Percentiles rank a stretch among this genome's conserved stretches.
phyloP scores from a whole-genome alignment of 352 stramenopile genomes.

The Pythium rishiriense region DNA sequence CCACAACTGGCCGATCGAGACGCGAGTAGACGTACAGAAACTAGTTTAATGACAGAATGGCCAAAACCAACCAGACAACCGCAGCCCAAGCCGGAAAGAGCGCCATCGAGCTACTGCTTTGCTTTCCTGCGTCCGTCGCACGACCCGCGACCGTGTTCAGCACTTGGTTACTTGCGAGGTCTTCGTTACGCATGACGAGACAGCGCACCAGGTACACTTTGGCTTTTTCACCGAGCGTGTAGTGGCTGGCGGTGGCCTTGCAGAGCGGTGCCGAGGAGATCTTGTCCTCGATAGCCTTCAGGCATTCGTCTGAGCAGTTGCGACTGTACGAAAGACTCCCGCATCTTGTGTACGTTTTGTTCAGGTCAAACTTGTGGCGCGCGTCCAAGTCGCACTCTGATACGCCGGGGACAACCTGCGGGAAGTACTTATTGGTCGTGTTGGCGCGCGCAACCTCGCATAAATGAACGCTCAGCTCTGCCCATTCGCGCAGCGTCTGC shows the following conservation, averaged over 20 bases:
- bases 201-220: neutral
- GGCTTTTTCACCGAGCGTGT: neutral
- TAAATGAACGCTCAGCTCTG: neutral
- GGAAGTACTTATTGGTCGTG: conserved; percentile 1
- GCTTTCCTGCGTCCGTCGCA: no score
- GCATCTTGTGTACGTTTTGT: no score
- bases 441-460: neutral
- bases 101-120: no score
- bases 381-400: neutral
- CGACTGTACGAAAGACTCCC: neutral
- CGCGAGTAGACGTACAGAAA: no score
- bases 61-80: no score
- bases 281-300: neutral
- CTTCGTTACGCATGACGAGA: neutral
- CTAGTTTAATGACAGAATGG: no score
- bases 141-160: conserved; percentile 1
- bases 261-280: neutral
- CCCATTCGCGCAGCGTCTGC: neutral
- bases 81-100: no score
- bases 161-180: neutral
- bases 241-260: neutral
- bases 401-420: neutral
- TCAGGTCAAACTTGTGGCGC: neutral
- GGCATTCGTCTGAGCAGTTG: neutral
- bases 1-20: no score